phyloP scores from a whole-genome alignment of 345 rosid genomes.

The Melaleuca alternifolia region DNA sequence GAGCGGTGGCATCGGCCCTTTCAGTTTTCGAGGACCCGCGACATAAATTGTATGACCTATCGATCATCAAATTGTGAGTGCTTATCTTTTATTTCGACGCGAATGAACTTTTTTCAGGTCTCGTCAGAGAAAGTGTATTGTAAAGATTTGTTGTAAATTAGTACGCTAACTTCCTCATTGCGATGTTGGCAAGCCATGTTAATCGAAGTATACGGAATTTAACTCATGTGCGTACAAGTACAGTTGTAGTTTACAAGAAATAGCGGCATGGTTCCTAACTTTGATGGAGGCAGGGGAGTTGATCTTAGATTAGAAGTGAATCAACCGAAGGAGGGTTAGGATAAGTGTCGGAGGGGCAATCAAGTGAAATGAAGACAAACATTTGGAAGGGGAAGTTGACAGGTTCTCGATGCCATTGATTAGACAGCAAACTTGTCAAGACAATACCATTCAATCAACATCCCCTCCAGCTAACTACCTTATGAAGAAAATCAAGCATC shows the following conservation, averaged over 20 bases:
- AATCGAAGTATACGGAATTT: no score
- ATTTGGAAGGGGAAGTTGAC: background rate
- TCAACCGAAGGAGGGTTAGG: background rate
- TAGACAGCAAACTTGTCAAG: background rate
- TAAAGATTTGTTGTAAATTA: fast-evolving
- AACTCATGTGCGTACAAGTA: no score
- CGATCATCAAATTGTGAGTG: background rate
- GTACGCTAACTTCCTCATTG: background rate
- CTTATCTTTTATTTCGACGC: background rate
- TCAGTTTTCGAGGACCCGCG: background rate
- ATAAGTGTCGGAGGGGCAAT: background rate
- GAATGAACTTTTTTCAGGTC: background rate
- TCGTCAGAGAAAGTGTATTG: background rate
- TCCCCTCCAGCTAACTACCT: background rate
- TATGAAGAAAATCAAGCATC: background rate
- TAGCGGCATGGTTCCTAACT: background rate
- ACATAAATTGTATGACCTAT: background rate
- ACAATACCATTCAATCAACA: background rate
- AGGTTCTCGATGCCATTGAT: background rate
- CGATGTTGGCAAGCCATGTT: background rate
- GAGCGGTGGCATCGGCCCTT: background rate
- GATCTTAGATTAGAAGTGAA: background rate
- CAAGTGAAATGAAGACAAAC: background rate
- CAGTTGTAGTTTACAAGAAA: background rate
- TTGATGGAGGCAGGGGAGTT: background rate